phyloP scores from a whole-genome alignment of 768 basidiomycete species.

The Daedalea quercina region DNA sequence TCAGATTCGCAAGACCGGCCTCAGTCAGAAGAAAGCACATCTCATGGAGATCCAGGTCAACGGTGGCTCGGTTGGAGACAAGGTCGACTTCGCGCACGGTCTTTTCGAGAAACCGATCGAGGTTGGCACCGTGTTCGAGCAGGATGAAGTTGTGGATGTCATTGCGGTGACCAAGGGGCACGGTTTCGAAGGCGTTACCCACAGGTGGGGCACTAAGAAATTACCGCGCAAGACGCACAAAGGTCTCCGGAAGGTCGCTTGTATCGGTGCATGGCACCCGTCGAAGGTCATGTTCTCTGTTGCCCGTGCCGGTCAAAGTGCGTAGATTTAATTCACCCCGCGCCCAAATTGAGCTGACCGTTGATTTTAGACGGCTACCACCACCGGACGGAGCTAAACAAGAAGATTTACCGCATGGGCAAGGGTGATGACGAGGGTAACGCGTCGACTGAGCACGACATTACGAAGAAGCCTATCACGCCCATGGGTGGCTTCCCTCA shows the following conservation, averaged over 20 bases:
- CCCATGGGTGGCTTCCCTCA: conserved; percentile 99
- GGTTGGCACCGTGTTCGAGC: conserved; percentile 82
- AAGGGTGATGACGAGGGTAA: conserved; percentile 69
- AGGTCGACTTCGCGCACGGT: conserved; percentile 90
- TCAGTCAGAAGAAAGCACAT: conserved; percentile 99
- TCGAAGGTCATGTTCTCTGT: conserved; percentile 99
- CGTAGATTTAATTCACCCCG: conserved; percentile 29
- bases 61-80: conserved; percentile 92
- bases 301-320: conserved; percentile 99
- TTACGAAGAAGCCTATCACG: conserved; percentile 89
- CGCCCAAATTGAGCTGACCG: background rate
- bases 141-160: conserved; percentile 93
- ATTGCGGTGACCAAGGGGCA: conserved; percentile 99
- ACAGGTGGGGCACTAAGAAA: conserved; percentile 99
- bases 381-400: conserved; percentile 97
- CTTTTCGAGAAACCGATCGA: conserved; percentile 97
- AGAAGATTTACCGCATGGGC: conserved; percentile 97
- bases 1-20: conserved; percentile 96
- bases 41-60: conserved; percentile 99
- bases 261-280: conserved; percentile 98
- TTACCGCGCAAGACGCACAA: conserved; percentile 98
- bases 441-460: conserved; percentile 91
- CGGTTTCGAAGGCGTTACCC: conserved; percentile 99
- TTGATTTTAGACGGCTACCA: conserved; percentile 69
- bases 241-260: conserved; percentile 99